A percentile compares a stretch with the other conserved stretches of the same genome.
These are phyloP conservation scores for Asterochloris sp. DNA, from an alignment of 139 green algal genomes.

Conservation along the genomic window DNA sequence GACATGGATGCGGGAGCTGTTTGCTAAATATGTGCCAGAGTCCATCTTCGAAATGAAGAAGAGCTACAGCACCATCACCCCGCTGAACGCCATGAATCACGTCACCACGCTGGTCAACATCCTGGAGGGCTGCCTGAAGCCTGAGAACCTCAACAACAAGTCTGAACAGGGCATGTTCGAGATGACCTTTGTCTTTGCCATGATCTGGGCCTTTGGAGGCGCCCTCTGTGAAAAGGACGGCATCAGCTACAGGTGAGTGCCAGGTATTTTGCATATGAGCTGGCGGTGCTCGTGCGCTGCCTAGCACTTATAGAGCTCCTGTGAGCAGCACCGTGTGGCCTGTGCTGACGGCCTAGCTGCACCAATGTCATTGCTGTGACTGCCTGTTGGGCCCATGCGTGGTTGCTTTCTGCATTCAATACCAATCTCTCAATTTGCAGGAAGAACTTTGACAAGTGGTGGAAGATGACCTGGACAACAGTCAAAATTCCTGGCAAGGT, in stretches of 20 bases:
- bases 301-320: background rate
- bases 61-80: slow-evolving; percentile 74
- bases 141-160: slow-evolving; percentile 75
- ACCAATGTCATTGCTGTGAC: background rate
- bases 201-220: slow-evolving; percentile 83
- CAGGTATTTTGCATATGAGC: background rate
- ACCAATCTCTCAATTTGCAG: background rate
- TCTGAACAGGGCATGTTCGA: slow-evolving; percentile 75
- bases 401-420: background rate
- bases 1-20: slow-evolving; percentile 69
- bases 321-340: background rate
- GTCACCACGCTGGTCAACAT: slow-evolving; percentile 76
- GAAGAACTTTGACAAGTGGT: slow-evolving; percentile 91
- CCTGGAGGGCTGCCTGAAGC: slow-evolving; percentile 74
- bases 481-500: slow-evolving; percentile 78
- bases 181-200: slow-evolving; percentile 83
- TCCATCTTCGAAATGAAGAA: slow-evolving; percentile 84
- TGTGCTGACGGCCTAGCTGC: background rate
- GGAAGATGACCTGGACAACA: slow-evolving; percentile 75
- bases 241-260: slow-evolving; percentile 72
- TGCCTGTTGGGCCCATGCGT: background rate
- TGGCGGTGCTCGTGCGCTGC: background rate
- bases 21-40: slow-evolving; percentile 76
- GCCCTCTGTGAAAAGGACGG: slow-evolving; percentile 83
- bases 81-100: slow-evolving; percentile 82